phyloP scores from a whole-genome alignment of 2,329 filamentous ascomycete genomes.

The Ophiostoma novo-ulmi region DNA sequence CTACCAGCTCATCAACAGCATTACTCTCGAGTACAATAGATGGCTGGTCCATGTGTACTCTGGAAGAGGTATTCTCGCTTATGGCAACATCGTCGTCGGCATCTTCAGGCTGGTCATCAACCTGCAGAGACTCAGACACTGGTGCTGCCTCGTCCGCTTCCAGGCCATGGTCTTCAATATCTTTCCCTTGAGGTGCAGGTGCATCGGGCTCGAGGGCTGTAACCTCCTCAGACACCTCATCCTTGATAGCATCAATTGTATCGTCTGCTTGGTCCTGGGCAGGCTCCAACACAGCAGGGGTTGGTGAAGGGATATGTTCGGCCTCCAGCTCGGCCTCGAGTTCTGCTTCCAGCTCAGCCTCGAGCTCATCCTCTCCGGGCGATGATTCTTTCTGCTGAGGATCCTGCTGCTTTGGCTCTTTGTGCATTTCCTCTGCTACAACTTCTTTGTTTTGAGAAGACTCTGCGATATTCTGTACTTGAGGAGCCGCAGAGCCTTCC shows the following conservation, averaged over 20 bases:
- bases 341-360: constrained; percentile 5
- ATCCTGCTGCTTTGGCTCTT: neutral
- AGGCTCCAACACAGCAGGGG: neutral
- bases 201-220: neutral
- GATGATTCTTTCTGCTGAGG: neutral
- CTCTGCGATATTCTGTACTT: constrained; percentile 13
- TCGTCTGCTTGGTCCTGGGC: neutral
- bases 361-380: neutral
- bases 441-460: constrained; percentile 13
- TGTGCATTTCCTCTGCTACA: neutral
- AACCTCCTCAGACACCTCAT: neutral
- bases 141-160: neutral
- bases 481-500: neutral
- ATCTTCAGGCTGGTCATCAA: neutral
- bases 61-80: neutral
- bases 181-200: neutral
- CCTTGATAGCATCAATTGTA: neutral
- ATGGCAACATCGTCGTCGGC: constrained; percentile 1
- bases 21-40: neutral
- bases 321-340: constrained; percentile 4
- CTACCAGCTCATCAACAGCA: neutral
- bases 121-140: neutral
- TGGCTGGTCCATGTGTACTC: neutral
- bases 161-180: neutral
- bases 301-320: neutral